Percentiles rank a stretch among this genome's conserved stretches.
Conservation (phyloP, 1,284 basidiomycete species). For the Sanghuangporus weigelae region DNA sequence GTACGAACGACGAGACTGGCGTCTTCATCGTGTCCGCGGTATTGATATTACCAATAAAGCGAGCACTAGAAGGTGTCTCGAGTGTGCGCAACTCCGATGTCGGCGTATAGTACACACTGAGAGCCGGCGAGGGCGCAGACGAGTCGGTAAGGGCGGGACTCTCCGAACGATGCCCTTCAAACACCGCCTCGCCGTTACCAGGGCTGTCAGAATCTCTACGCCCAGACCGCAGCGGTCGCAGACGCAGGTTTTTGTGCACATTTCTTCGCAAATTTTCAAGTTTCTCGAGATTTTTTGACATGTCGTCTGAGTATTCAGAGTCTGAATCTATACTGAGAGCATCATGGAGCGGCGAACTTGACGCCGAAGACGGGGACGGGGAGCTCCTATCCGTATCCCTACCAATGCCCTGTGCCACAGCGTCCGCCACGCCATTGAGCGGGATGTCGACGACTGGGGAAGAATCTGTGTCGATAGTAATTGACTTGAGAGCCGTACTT, state of each 20-base stretch:
- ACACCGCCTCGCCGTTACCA: not conserved
- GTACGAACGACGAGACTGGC: slow-evolving; percentile 14
- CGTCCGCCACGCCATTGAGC: not conserved
- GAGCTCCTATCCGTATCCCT: slow-evolving; percentile 21
- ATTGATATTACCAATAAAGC: slow-evolving; percentile 22
- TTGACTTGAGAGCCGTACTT: slow-evolving; percentile 25
- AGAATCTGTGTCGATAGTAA: slow-evolving; percentile 32
- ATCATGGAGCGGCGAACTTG: slow-evolving; percentile 24
- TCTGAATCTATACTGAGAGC: slow-evolving; percentile 23
- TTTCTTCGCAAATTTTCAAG: slow-evolving; percentile 63
- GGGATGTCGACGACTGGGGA: slow-evolving; percentile 28
- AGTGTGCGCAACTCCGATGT: slow-evolving; percentile 31
- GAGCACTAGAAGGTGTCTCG: slow-evolving; percentile 26
- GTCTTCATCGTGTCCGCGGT: slow-evolving; percentile 22
- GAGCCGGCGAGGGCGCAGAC: slow-evolving; percentile 43
- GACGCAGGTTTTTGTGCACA: slow-evolving; percentile 67
- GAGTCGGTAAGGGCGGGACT: slow-evolving; percentile 30
- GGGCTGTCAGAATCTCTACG: slow-evolving; percentile 29
- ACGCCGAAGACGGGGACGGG: slow-evolving; percentile 31
- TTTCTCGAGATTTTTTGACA: slow-evolving; percentile 57
- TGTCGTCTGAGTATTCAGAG: slow-evolving; percentile 38
- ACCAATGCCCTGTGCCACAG: slow-evolving; percentile 19
- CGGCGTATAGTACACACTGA: slow-evolving; percentile 58
- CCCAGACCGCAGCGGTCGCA: slow-evolving; percentile 62
- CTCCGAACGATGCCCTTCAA: slow-evolving; percentile 21